phyloP scores from a whole-genome alignment of 192 early-diverging fungal genomes.

The Paraglomus brasilianum region DNA sequence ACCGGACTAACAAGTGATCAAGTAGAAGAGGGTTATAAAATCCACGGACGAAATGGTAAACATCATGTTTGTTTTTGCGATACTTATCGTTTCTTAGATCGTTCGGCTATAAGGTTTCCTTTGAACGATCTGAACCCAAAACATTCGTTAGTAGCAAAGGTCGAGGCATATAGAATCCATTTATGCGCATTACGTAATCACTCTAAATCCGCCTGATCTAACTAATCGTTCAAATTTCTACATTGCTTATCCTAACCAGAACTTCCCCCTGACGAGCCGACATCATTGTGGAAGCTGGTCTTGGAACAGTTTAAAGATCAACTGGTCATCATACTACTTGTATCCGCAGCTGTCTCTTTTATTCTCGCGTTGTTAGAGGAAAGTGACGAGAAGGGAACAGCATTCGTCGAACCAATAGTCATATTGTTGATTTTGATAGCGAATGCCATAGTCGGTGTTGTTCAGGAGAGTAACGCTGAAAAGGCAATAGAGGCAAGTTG shows the following conservation, averaged over 20 bases:
- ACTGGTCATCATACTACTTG: constrained; percentile 92
- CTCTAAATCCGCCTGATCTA: not conserved
- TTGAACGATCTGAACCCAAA: not conserved
- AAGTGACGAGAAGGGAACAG: constrained; percentile 63
- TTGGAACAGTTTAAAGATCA: constrained; percentile 99
- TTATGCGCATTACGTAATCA: not conserved
- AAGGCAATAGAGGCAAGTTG: constrained; percentile 85
- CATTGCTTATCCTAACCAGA: constrained; percentile 44
- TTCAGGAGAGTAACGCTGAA: constrained; percentile 96
- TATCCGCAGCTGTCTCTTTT: constrained; percentile 89
- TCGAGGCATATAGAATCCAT: not conserved
- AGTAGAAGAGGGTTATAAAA: constrained; percentile 54
- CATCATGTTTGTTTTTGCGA: constrained; percentile 9
- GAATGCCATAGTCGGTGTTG: constrained; percentile 94
- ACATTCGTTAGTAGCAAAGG: not conserved
- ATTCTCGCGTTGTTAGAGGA: constrained; percentile 90
- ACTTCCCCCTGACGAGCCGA: constrained; percentile 86
- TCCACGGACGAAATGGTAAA: constrained; percentile 80
- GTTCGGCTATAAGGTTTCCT: not conserved
- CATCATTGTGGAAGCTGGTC: constrained; percentile 90
- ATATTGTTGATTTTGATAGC: constrained; percentile 98
- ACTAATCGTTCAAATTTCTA: not conserved
- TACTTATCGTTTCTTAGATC: not conserved
- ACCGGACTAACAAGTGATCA: constrained; percentile 69
- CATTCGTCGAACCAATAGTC: constrained; percentile 97